These are phyloP conservation scores for Cercospora zeae-maydis DNA, from an alignment of 2,329 filamentous ascomycete genomes.

Conservation along the genomic window DNA sequence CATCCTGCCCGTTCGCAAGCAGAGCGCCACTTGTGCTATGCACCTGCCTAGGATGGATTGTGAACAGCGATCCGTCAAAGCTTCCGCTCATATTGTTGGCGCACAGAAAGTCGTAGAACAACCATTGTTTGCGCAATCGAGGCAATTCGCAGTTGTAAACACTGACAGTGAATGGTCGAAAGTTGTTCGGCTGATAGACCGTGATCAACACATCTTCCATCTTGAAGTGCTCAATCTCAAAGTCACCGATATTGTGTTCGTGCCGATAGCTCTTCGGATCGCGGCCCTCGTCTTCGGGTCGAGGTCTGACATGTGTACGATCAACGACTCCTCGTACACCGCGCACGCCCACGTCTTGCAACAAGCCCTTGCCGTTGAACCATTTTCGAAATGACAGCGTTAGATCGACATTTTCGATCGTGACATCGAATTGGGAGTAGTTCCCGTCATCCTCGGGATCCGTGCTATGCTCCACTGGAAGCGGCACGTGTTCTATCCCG, in stretches of 20 bases:
- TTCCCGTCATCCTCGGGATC: conserved; percentile 85
- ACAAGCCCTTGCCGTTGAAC: conserved; percentile 92
- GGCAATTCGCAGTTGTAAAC: conserved; percentile 95
- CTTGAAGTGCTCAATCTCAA: conserved; percentile 95
- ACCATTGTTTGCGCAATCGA: conserved; percentile 87
- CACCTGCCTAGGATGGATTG: conserved; percentile 88
- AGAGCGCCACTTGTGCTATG: conserved; percentile 71
- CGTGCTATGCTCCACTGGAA: conserved; percentile 25
- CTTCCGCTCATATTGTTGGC: conserved; percentile 96
- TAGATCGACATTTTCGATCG: conserved; percentile 91
- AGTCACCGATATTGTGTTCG: conserved; percentile 85
- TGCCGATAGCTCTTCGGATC: conserved; percentile 87
- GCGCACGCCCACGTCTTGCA: conserved; percentile 90
- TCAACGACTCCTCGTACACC: conserved; percentile 91
- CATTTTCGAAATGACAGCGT: conserved; percentile 97
- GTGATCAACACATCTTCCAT: conserved; percentile 91
- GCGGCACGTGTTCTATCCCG: conserved; percentile 45
- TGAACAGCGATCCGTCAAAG: conserved; percentile 93
- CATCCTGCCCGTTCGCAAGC: conserved; percentile 54
- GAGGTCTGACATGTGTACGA: conserved; percentile 70
- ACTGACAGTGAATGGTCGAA: conserved; percentile 92
- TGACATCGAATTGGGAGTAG: conserved; percentile 96
- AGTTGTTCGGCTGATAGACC: conserved; percentile 81
- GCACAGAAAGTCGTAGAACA: conserved; percentile 95
- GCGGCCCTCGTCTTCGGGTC: conserved; percentile 58